phyloP scores from a whole-genome alignment of 2,329 filamentous ascomycete species.

The Fusarium metavorans region DNA sequence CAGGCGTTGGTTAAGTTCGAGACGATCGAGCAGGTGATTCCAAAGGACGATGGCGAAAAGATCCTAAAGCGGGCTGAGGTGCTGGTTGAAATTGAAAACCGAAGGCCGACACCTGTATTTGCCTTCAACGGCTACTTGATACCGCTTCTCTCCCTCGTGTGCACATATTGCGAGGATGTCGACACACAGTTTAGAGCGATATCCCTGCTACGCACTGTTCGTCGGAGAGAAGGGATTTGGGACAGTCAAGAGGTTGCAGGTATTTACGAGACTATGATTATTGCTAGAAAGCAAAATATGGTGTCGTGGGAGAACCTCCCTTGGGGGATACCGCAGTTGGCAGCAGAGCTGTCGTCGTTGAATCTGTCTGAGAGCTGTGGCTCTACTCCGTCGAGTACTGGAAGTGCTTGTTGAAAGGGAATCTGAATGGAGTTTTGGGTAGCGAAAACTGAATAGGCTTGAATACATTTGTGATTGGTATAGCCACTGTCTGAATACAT shows the following conservation, averaged over 20 bases:
- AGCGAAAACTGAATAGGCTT: background rate
- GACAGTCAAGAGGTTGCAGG: slow-evolving; percentile 38
- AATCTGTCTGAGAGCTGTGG: background rate
- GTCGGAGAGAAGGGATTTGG: slow-evolving; percentile 38
- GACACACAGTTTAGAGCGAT: slow-evolving; percentile 20
- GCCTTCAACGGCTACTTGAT: slow-evolving; percentile 31
- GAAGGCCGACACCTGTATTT: slow-evolving; percentile 14
- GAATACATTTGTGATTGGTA: background rate
- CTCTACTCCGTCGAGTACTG: background rate
- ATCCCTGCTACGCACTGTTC: slow-evolving; percentile 16
- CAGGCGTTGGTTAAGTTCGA: background rate
- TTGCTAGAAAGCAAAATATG: background rate
- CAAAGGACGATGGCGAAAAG: background rate
- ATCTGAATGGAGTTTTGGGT: background rate
- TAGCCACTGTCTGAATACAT: background rate
- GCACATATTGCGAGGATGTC: slow-evolving; percentile 15
- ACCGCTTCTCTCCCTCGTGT: slow-evolving; percentile 24
- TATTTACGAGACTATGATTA: slow-evolving; percentile 27
- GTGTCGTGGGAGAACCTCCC: background rate
- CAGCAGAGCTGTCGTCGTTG: background rate
- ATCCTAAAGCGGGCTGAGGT: slow-evolving; percentile 20
- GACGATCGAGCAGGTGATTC: background rate
- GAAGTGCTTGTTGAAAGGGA: background rate
- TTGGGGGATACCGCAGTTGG: background rate
- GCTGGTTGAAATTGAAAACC: slow-evolving; percentile 3